Evolutionary conservation across 2,329 filamentous ascomycete species (phyloP).

Genomic region (Neodidymelliopsis sp.): DNA sequence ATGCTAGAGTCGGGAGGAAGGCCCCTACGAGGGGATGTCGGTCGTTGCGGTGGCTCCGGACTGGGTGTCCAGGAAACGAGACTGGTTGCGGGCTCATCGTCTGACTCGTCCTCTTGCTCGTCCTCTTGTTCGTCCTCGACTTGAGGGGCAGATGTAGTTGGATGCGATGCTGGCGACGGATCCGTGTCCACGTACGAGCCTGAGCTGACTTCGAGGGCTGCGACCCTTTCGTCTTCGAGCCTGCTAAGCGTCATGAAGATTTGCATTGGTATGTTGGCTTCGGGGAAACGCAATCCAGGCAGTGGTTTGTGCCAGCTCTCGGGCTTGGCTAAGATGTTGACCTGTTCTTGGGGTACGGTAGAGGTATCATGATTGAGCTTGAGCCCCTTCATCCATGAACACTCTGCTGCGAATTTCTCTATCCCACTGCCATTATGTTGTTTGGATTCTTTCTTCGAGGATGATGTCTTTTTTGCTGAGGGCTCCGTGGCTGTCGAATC

Average conservation of each 20-base stretch:
- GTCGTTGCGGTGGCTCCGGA: slow-evolving; percentile 27
- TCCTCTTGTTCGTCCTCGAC: not conserved
- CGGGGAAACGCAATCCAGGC: slow-evolving; percentile 45
- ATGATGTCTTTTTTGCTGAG: not conserved
- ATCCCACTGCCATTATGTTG: slow-evolving; percentile 1
- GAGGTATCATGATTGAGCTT: slow-evolving; percentile 28
- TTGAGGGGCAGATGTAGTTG: slow-evolving; percentile 6
- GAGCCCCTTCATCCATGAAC: slow-evolving; percentile 36
- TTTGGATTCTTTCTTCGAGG: not conserved
- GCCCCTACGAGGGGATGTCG: slow-evolving; percentile 2
- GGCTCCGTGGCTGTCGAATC: not conserved
- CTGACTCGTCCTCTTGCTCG: slow-evolving; percentile 6
- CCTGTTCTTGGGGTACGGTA: slow-evolving; percentile 57
- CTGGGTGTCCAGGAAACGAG: slow-evolving; percentile 32
- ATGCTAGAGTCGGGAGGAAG: slow-evolving; percentile 45
- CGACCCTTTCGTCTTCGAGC: slow-evolving; percentile 28
- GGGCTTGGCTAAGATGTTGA: slow-evolving; percentile 55
- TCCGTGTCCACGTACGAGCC: slow-evolving; percentile 23
- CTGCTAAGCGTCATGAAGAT: slow-evolving; percentile 34
- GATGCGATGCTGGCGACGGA: slow-evolving; percentile 24
- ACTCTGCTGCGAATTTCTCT: slow-evolving; percentile 17
- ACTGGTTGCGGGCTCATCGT: slow-evolving; percentile 19
- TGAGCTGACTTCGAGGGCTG: slow-evolving; percentile 3
- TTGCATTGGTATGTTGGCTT: slow-evolving; percentile 50
- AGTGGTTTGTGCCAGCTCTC: slow-evolving; percentile 47